Base-by-base conservation (phyloP, 345 rosid species). In the Hibiscus mutabilis region DNA sequence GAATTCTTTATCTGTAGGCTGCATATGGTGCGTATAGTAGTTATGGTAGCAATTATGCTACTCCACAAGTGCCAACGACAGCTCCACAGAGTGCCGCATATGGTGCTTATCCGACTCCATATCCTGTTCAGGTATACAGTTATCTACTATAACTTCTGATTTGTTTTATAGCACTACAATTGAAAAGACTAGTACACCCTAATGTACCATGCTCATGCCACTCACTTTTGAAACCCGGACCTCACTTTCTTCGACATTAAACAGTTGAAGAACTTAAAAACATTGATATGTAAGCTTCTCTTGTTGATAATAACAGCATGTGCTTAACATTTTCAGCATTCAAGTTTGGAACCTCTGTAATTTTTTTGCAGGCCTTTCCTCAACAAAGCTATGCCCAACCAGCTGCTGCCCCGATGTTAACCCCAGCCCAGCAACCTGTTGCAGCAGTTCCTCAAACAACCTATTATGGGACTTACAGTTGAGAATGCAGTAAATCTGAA, bases 101-200 rank as follows among this genome's bases (percentile, higher is more conserved):
- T 83, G 91, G 87, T 47, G 85, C 91, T 75, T 96, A 92, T 82
- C 96, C 97, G 62, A 69, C 91, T 12, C 79, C 89, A 3, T 91
- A 88, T 83, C 87, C 96, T 68, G 84, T 78, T 59, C 99, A 92
- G 98, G 99, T 90, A 79, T 40, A 33, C 37, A 7, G 44, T 40
- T 40, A 40, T 40, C 44, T 8, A 40, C 44, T 8, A 40, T 40
- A 1, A 40, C 12, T 8, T 40, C 6, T 0, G 12, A 40, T 40
- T 40, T 40, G 42, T 37, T 40, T 40, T 40, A 40, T 40, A 40
- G 44, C 12, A 40, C 12, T 40, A 10, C 12, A 40, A 40, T 40
- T 40, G 9, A 9, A 40, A 40, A 10, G 44, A 40, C 44, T 40
- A 9, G 44, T 40, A 40, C 44, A 40, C 2, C 44, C 44, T 10